Conservation (phyloP, 805 yeast species). For the Barnettozyma sucrosica region DNA sequence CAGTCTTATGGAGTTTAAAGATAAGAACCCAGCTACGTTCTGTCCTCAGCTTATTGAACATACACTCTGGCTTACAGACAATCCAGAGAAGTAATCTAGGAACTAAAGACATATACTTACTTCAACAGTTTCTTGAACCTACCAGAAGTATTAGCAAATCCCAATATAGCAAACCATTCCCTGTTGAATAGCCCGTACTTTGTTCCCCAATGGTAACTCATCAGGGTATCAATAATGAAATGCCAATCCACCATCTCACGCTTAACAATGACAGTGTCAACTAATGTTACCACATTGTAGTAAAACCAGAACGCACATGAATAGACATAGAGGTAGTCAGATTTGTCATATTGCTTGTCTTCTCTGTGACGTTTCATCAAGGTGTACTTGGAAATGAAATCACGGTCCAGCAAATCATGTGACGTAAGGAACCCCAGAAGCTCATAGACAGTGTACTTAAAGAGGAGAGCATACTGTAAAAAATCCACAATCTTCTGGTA, state of each 20-base stretch:
- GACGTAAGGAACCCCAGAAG: conserved; percentile 13
- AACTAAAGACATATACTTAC: background rate
- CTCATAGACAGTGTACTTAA: conserved; percentile 13
- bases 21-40: conserved; percentile 22
- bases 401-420: conserved; percentile 13
- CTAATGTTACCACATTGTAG: conserved; percentile 3
- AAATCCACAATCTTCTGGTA: conserved; percentile 6
- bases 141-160: conserved; percentile 8
- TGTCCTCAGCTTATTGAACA: conserved; percentile 32
- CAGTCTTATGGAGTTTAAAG: conserved; percentile 25
- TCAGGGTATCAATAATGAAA: conserved; percentile 7
- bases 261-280: conserved; percentile 6
- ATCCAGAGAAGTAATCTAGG: conserved; percentile 23
- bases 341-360: conserved; percentile 6
- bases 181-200: conserved; percentile 9
- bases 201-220: conserved; percentile 18
- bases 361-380: conserved; percentile 8
- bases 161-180: conserved; percentile 11
- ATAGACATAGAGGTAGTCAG: conserved; percentile 18
- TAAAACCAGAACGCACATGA: conserved; percentile 17
- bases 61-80: conserved; percentile 27
- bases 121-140: conserved; percentile 9
- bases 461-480: conserved; percentile 3
- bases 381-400: conserved; percentile 5
- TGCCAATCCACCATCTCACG: conserved; percentile 6